Conservation (phyloP, 2,329 filamentous ascomycete species). For the Fusarium euwallaceae region DNA sequence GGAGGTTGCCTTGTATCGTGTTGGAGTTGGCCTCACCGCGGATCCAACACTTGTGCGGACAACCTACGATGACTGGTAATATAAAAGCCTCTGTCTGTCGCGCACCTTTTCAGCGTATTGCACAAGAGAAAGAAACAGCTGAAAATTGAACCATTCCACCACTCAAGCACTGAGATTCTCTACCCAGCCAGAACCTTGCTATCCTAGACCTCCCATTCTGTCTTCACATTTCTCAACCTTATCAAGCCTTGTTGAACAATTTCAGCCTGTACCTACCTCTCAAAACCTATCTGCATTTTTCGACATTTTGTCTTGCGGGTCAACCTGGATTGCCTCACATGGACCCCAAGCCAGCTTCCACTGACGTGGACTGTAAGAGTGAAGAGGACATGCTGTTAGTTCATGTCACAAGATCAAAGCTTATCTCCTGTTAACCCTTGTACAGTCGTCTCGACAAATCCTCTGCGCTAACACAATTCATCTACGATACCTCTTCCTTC, state of each 20-base stretch:
- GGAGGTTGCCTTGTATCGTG: not conserved
- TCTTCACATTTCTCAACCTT: no score
- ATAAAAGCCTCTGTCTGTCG: not conserved
- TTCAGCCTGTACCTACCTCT: no score
- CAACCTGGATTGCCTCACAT: not conserved
- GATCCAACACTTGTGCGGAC: not conserved
- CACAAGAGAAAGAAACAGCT: not conserved
- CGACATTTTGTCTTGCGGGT: not conserved
- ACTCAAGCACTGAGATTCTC: not conserved
- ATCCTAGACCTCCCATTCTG: no score
- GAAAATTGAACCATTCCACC: not conserved
- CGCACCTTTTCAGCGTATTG: not conserved
- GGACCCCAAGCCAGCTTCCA: not conserved
- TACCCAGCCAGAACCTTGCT: not conserved
- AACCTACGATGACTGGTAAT: not conserved
- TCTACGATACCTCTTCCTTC: constrained; percentile 18
- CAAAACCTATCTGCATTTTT: no score
- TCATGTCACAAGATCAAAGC: not conserved
- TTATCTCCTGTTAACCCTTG: not conserved
- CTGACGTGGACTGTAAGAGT: not conserved
- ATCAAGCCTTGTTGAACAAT: no score
- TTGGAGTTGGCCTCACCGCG: no score
- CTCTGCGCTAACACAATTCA: not conserved
- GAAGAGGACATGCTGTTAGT: not conserved
- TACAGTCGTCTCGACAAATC: not conserved